Evolutionary conservation across 192 early-diverging fungal genomes (phyloP), one percentile per base, ranked within the genome.

Genomic region (Geranomyces michiganensis): DNA sequence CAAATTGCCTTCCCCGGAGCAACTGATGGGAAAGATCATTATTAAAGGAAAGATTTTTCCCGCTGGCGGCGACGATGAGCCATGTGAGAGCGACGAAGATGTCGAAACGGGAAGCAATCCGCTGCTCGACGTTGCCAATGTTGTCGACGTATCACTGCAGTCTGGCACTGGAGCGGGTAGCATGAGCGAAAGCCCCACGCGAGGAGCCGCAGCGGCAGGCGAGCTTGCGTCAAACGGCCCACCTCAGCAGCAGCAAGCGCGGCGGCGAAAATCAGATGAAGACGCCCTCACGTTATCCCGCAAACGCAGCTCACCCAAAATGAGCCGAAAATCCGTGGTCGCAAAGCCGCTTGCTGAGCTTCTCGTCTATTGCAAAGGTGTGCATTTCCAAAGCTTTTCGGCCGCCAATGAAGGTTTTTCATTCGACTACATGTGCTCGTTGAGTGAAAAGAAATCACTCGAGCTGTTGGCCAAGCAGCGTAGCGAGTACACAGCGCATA

Each of bases 341-440:
- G 76, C 74, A n/a, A 78, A 73, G 46, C 49, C 65, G 26, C 67
- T 82, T 56, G 41, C 62, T 31, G 80, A 82, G 21, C 53, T 82
- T 45, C 49, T 82, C 27, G 66, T 82, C n/a, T 82, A 79, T 53
- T 79, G 73, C 48, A 78, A 81, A 46, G 73, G 70, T 15, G 73
- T 78, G 14, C 27, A 67, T 19, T 81, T 78, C 44, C 44, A 17
- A 6, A 58, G 46, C 31, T 63, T 81, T 56, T 46, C 81, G 76
- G 51, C 51, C 80, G 30, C 51, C 3, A 53, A 53, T 15, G 75
- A 82, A 14, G 56, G 82, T 69, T 76, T 85, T 21, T 15, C 79
- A 47, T 86, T 81, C 56, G 80, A 90, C 76, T 79, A 87, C 53
- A 87, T 93, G 75, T 81, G 88, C 14, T 95, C 93, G 14, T 76